These are phyloP conservation scores for Fusarium annulatum DNA, from an alignment of 2,329 filamentous ascomycete species.

Conservation along the genomic window DNA sequence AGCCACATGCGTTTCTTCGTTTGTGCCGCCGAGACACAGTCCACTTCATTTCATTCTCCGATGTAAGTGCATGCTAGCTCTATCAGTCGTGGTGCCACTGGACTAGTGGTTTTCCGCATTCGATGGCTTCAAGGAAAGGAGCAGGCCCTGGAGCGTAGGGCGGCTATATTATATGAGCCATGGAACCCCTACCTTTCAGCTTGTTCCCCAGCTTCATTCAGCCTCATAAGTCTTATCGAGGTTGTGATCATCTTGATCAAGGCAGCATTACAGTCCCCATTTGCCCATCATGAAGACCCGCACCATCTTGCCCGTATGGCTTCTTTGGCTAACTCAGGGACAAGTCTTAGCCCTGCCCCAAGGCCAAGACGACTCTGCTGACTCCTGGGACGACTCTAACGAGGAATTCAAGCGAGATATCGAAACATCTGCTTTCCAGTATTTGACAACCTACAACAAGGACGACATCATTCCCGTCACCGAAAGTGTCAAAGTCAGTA, in stretches of 20 bases:
- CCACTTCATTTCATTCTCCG: constrained; percentile 42
- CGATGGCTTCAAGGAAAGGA: constrained; percentile 33
- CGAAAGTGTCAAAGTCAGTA: constrained; percentile 43
- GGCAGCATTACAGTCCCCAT: background rate
- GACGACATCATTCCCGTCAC: constrained; percentile 45
- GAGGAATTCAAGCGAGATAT: constrained; percentile 35
- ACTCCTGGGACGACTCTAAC: constrained; percentile 18
- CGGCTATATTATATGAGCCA: constrained; percentile 40
- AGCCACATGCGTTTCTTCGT: constrained; percentile 33
- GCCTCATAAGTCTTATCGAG: constrained; percentile 16
- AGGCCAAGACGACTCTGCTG: constrained; percentile 8
- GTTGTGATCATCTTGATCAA: constrained; percentile 21
- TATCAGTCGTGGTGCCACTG: constrained; percentile 32
- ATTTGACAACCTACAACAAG: constrained; percentile 40
- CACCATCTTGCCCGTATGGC: constrained; percentile 40
- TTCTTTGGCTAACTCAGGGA: constrained; percentile 43
- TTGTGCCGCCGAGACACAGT: constrained; percentile 35
- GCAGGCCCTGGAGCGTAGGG: constrained; percentile 2
- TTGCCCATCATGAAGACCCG: constrained; percentile 40
- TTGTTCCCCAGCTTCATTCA: constrained; percentile 9
- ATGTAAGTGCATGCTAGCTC: constrained; percentile 32
- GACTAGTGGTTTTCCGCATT: constrained; percentile 39
- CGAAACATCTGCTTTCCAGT: constrained; percentile 36
- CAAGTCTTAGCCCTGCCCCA: constrained; percentile 39
- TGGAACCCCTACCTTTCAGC: constrained; percentile 22